phyloP scores from a whole-genome alignment of 371 early-diverging fungal species.

The Thermomucor indicae-seudaticae region DNA sequence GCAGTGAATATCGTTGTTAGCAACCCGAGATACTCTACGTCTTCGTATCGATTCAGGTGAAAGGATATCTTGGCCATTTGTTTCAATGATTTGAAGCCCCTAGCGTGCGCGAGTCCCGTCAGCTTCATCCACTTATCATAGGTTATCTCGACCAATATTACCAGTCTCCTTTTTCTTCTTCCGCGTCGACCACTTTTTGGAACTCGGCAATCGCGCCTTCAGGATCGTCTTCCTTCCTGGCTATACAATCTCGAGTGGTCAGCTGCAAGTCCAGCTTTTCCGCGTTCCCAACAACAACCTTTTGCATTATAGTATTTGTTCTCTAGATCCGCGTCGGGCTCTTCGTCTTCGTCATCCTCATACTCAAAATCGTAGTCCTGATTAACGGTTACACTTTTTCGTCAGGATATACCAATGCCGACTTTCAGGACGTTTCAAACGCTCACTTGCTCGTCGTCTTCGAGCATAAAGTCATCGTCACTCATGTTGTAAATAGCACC shows the following conservation, averaged over 20 bases:
- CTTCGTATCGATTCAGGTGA: constrained; percentile 58
- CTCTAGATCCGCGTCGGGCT: constrained; percentile 85
- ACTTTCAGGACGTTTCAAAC: no score
- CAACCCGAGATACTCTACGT: constrained; percentile 39
- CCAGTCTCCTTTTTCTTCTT: constrained; percentile 85
- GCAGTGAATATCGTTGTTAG: neutral
- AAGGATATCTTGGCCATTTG: constrained; percentile 90
- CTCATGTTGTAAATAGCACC: constrained; percentile 53
- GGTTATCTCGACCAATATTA: no score
- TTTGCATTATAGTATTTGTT: constrained; percentile 96
- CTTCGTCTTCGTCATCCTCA: constrained; percentile 83
- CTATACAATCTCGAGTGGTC: constrained; percentile 18
- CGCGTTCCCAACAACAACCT: constrained; percentile 48
- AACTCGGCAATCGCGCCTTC: constrained; percentile 78
- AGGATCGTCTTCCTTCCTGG: constrained; percentile 79
- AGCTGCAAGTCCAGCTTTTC: neutral
- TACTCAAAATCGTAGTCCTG: constrained; percentile 90
- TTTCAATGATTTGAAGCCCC: constrained; percentile 95
- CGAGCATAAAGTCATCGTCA: constrained; percentile 71
- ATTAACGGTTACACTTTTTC: no score
- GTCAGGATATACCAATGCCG: no score
- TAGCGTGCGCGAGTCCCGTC: constrained; percentile 11
- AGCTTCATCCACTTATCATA: neutral
- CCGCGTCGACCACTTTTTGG: constrained; percentile 76
- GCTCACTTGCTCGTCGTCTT: constrained; percentile 60